These are phyloP conservation scores for Straminergon stramineum DNA, from an alignment of 225 moss, liverwort and hornwort species.

Conservation along the genomic window DNA sequence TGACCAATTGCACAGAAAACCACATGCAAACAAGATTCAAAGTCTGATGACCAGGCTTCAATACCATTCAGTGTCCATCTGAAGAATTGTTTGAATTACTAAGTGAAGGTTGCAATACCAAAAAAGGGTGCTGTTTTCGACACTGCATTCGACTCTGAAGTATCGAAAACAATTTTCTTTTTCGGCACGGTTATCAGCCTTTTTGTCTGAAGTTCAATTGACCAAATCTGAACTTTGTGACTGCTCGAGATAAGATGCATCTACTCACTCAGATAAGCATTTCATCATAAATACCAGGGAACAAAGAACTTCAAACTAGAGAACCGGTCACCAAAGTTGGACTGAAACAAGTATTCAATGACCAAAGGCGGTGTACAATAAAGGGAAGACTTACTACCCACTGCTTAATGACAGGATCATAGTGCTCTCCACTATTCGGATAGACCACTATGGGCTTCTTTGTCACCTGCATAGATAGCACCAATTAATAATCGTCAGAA, in stretches of 20 bases:
- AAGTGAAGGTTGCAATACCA: neutral
- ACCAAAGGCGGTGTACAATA: neutral
- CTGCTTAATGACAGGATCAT: constrained; percentile 63
- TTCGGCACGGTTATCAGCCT: neutral
- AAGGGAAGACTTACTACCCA: constrained; percentile 76
- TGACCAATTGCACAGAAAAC: neutral
- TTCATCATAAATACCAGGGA: neutral
- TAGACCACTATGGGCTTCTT: constrained; percentile 89
- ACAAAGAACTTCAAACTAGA: neutral
- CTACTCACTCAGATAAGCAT: neutral
- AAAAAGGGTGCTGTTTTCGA: neutral
- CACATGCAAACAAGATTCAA: neutral
- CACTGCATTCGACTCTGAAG: neutral
- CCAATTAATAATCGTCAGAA: neutral
- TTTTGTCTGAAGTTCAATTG: neutral
- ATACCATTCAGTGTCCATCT: neutral
- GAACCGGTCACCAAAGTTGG: neutral
- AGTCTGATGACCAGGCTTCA: neutral
- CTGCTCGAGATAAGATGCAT: neutral
- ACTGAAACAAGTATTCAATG: neutral
- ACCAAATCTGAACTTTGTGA: neutral
- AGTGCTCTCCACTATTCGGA: constrained; percentile 95
- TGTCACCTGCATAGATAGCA: constrained; percentile 49
- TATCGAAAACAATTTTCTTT: neutral
- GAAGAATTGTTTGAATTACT: neutral